phyloP scores from a whole-genome alignment of 176 grass and related monocot genomes.

The Avena insularis region DNA sequence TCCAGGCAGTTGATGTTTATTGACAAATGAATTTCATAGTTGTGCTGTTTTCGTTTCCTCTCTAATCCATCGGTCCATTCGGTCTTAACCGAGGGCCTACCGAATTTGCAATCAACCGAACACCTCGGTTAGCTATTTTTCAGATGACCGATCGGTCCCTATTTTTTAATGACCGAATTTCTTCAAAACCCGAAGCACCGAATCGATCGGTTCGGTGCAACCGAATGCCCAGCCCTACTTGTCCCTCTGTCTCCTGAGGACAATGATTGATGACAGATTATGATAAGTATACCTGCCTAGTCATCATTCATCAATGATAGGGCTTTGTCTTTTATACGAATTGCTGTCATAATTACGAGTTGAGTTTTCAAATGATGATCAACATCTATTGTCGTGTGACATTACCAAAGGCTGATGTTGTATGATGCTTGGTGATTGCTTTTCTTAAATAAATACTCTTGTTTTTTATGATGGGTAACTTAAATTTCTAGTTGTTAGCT shows the following conservation, averaged over 20 bases:
- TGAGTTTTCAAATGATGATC: constrained; percentile 4
- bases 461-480: not conserved
- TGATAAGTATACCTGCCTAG: constrained; percentile 5
- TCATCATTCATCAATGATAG: constrained; percentile 19
- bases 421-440: not conserved
- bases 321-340: not conserved
- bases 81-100: too few relatives aligned
- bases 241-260: not conserved
- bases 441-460: not conserved
- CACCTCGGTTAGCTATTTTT: too few relatives aligned
- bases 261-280: constrained; percentile 33
- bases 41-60: too few relatives aligned
- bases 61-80: too few relatives aligned
- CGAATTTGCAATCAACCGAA: too few relatives aligned
- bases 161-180: too few relatives aligned
- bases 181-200: too few relatives aligned
- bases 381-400: not conserved
- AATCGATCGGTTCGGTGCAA: too few relatives aligned
- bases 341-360: not conserved
- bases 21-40: too few relatives aligned
- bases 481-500: constrained; percentile 21
- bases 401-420: constrained; percentile 1
- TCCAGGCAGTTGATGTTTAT: too few relatives aligned
- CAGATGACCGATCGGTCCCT: too few relatives aligned
- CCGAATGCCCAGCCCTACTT: not conserved